Base-by-base conservation (phyloP, 116 monocot species). In the Phalaenopsis hybrid region DNA sequence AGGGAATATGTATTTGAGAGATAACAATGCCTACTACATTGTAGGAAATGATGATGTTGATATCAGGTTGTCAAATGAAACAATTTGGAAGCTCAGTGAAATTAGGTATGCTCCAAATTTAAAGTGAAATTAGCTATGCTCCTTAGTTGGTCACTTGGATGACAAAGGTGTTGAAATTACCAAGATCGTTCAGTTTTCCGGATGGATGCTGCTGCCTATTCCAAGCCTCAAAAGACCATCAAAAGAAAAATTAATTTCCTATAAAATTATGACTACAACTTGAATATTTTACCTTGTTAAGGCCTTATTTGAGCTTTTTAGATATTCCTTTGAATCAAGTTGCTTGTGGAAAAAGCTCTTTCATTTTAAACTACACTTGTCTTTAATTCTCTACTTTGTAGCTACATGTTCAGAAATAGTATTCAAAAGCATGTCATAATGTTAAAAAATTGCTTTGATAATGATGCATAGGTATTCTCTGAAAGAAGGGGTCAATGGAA, bases 401-500 rank as follows among this genome's bases (percentile, higher is more conserved):
- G 15, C 34, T 15, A 41, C 37, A 5, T 72, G 4, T 72, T 72
- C 72, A 72, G 28, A 34, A 37, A 33, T 25, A 72, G 11, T 72
- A 16, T 72, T 8, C 37, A 72, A 34, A 72, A 72, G 72, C 41
- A 72, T 37, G 28, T 34, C 41, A 72, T 41, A 13, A 72, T 34
- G 72, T 37, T 72, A 72, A 72, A 16, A 41, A 34, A 25, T 72
- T 72, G 33, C 13, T 2, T 15, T 77, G n/a, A 31, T 12, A 9
- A n/a, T 80, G 52, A 55, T 83, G 58, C 74, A 34, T 83, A 93
- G 93, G 86, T 93, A 76, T 93, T 93, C 83, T 86, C 86, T 57
- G 84, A 86, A 70, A 87, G 87, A 86, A 93, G 91, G 84, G 91
- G 91, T 80, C 93, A 89, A 6, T 91, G 89, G 83, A 87, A 87